Base-by-base conservation (phyloP, 805 yeast species). In the Lachancea sp. region DNA sequence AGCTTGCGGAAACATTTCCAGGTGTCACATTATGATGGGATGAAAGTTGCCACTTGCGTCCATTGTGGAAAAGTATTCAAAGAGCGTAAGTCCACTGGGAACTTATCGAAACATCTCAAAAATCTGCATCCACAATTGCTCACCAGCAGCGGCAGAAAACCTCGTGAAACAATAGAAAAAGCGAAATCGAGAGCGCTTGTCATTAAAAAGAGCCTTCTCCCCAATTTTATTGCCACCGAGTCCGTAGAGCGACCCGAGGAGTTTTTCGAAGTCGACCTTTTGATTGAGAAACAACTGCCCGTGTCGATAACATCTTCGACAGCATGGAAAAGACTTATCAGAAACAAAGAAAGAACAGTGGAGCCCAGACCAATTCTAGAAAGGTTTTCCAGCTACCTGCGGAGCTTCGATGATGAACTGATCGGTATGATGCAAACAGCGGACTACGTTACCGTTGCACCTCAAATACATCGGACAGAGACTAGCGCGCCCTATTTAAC, bases 41-140 rank as follows among this genome's bases (percentile, higher is more conserved):
- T 19, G 4, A 17, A 20, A 19, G 6, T 36, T 7, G 38, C 38
- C 7, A 20, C 38, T 12, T 36, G 38, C 12, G 27, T 46, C 8
- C 38, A 36, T 15, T 36, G 38, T 13, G 16, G 29, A 3, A 19
- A 19, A n/a, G 27, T 8, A 10, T 36, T 36, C 38, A 36, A 36
- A 15, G 38, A 36, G 13, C n/a, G 29, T 10, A 36, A 22, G 41
- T 38, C 46, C 1, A 42, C 46, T 2, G 46, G 46, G 12, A 42
- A 42, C 27, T 34, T 42, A n/a, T 36, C 46, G 3, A 36, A 36
- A 27, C 42, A 43, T 18, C 15, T 43, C 26, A 43, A 38, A 17
- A 38, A 38, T 33, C 4, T 38, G 3, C 41, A 38, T 16, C 33
- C 41, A 7, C 20, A 13, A n/a, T 20, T 29, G 15, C 11, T 29